phyloP scores from a whole-genome alignment of 371 early-diverging fungal species.

The Smittium culicis region DNA sequence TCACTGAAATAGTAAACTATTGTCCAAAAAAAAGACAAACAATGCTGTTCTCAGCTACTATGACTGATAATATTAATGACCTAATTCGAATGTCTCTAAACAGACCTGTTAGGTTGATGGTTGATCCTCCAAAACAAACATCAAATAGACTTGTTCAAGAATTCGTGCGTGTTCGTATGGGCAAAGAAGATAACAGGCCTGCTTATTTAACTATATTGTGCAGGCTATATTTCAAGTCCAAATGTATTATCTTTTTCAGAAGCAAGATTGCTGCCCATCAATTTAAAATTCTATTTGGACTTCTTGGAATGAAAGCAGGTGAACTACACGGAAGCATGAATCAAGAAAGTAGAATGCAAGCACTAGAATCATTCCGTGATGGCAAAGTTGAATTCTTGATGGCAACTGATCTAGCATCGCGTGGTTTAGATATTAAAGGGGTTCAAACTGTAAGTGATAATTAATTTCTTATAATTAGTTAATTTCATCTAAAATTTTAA shows the following conservation, averaged over 20 bases:
- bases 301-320: slow-evolving; percentile 77
- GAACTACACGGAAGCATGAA: slow-evolving; percentile 97
- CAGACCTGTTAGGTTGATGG: slow-evolving; percentile 77
- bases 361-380: slow-evolving; percentile 86
- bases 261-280: slow-evolving; percentile 88
- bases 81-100: slow-evolving; percentile 83
- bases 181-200: slow-evolving; percentile 69
- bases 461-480: neutral
- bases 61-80: slow-evolving; percentile 98
- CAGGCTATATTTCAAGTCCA: slow-evolving; percentile 56
- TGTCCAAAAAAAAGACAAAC: slow-evolving; percentile 90
- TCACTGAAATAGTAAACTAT: slow-evolving; percentile 84
- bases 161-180: slow-evolving; percentile 84
- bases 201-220: slow-evolving; percentile 77
- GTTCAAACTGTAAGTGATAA: slow-evolving; percentile 68
- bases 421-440: slow-evolving; percentile 98
- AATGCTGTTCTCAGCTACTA: slow-evolving; percentile 99
- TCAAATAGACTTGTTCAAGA: slow-evolving; percentile 77
- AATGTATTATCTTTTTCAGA: slow-evolving; percentile 82
- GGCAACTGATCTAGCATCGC: slow-evolving; percentile 98
- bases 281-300: slow-evolving; percentile 89
- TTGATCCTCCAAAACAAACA: slow-evolving; percentile 65
- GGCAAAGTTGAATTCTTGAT: slow-evolving; percentile 74
- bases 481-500: neutral
- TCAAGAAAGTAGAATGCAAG: slow-evolving; percentile 84